These are phyloP conservation scores for Cocos nucifera DNA, from an alignment of 176 grass and related monocot genomes.

Conservation along the genomic window DNA sequence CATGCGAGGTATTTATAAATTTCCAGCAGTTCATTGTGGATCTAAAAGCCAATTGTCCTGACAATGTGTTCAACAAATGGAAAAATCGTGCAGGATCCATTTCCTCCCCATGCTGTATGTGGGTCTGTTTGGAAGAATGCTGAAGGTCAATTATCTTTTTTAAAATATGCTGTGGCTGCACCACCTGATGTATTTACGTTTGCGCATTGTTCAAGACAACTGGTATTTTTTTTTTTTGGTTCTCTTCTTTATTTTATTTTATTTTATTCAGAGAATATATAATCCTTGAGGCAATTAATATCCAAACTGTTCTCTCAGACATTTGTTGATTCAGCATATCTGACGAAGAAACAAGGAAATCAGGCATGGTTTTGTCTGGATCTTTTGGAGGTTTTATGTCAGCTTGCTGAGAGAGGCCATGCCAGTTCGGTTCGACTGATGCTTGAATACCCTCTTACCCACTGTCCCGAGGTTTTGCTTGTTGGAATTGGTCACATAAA, in stretches of 20 bases:
- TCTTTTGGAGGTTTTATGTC: conserved; percentile 74
- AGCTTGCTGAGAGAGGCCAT: conserved; percentile 76
- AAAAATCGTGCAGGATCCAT: conserved; percentile 54
- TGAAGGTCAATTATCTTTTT: conserved; percentile 85
- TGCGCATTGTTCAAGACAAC: conserved; percentile 48
- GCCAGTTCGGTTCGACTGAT: conserved; percentile 45
- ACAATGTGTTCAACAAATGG: conserved; percentile 22
- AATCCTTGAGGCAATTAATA: conserved; percentile 2
- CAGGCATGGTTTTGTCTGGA: conserved; percentile 85
- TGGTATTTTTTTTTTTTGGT: conserved; percentile 21
- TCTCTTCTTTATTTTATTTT: background rate
- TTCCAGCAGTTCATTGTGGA: background rate
- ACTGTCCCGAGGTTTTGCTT: conserved; percentile 69
- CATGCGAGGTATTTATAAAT: conserved; percentile 54
- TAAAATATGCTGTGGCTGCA: conserved; percentile 64
- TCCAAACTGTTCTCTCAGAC: conserved; percentile 37
- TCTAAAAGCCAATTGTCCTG: conserved; percentile 5
- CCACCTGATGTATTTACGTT: conserved; percentile 67
- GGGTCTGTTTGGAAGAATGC: conserved; percentile 88
- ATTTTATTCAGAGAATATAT: too few relatives aligned
- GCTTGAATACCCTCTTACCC: conserved; percentile 55
- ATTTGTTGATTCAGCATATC: conserved; percentile 52
- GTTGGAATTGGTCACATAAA: conserved; percentile 70
- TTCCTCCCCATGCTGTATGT: conserved; percentile 80
- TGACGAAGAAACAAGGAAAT: conserved; percentile 37